phyloP scores from a whole-genome alignment of 208 protist genomes.

The Leishmania martiniquensis region DNA sequence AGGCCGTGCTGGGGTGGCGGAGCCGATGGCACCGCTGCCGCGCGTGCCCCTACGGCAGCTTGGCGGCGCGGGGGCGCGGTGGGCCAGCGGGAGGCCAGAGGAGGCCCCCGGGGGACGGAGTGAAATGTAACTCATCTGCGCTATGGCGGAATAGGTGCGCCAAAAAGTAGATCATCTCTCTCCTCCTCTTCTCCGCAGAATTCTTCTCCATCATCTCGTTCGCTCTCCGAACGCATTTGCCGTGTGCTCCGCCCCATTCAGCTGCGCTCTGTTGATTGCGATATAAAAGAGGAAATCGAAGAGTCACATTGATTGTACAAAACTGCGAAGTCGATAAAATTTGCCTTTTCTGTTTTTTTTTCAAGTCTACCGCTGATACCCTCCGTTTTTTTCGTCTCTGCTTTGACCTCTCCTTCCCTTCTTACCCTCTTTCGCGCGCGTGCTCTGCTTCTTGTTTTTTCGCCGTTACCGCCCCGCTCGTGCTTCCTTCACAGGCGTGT shows the following conservation, averaged over 20 bases:
- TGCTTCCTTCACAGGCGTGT: no score
- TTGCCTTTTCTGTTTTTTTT: no score
- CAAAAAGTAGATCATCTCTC: no score
- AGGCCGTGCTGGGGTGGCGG: not conserved
- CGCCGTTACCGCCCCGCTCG: not conserved
- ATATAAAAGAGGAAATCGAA: no score
- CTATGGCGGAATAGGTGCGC: not conserved
- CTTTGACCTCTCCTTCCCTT: not conserved
- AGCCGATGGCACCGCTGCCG: not conserved
- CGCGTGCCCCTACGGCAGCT: not conserved
- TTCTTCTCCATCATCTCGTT: no score
- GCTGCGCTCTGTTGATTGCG: no score
- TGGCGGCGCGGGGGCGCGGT: not conserved
- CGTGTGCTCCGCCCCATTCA: no score
- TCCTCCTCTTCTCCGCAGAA: no score
- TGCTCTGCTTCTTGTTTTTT: not conserved
- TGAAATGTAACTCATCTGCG: not conserved
- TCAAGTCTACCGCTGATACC: no score
- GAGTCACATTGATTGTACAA: no score
- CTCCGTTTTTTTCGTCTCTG: not conserved
- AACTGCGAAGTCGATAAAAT: no score
- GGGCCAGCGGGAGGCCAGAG: not conserved
- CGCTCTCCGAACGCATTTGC: no score
- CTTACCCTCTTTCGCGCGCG: not conserved
- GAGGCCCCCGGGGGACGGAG: not conserved